Evolutionary conservation across 257 asterid genomes (phyloP), one percentile per base, ranked within the genome.

Genomic region (Primulina tabacum): DNA sequence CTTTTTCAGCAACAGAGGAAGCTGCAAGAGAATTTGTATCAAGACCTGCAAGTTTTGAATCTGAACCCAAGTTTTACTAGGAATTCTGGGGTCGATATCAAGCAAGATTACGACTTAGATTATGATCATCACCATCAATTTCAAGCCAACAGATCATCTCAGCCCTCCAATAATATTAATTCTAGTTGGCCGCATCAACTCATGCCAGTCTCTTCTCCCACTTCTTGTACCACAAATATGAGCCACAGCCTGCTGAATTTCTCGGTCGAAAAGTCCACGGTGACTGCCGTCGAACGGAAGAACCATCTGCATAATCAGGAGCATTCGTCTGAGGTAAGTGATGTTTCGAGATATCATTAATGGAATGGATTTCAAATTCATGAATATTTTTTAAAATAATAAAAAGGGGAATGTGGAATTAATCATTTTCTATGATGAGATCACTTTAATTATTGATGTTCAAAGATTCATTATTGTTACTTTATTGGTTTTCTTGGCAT

Each of bases 291-390:
- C 4, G 77, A 78, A n/a, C 75, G 64, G 47, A 85, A 78, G 69
- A 72, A 70, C 10, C 83, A 78, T 17, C 77, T 58, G 12, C 79
- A 64, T 33, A 81, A 57, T 69, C 80, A 72, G 30, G 85, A 88
- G 33, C 80, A 86, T 74, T 76, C 92, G 43, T 84, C 89, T 16
- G 88, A 88, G 92, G 96, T 87, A 64, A 75, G 24, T 8, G 5
- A 30, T 4, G 30, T 28, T 28, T 28, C 30, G 30, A 28, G 30
- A 28, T 28, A 28, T 28, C 1, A 28, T 28, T 1, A 21, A 21
- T 21, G 24, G 6, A 43, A 33, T 4, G 10, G 4, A 20, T 1
- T 43, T 65, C 18, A 6, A 10, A 20, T 6, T 26, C 18, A 32
- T 14, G n/a, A 11, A 28, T 71, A 18, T 8, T 20, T 53, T 62